Evolutionary conservation across 73 alveolate species (phyloP), one percentile per base, ranked within the genome.

Genomic region (Blepharisma japonicum): DNA sequence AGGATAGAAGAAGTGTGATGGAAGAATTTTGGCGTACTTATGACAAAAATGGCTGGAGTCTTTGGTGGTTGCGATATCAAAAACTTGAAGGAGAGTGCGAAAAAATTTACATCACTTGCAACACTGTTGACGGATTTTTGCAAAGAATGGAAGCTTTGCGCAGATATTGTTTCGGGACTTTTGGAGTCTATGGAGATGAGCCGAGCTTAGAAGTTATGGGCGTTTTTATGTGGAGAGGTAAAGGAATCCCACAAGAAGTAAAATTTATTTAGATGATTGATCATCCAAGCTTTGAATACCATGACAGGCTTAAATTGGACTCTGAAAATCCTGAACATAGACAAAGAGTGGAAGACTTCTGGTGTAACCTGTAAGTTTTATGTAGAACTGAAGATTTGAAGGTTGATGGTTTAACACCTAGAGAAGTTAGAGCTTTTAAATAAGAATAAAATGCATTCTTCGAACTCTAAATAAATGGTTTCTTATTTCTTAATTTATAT

Each of bases 191-290:
- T 80, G 98, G 99, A 50, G 97, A 86, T 42, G 98, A 91, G 68
- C 98, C 97, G 18, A 82, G 82, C 72, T 94, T 91, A 46, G 96
- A 95, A 53, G 86, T 94, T 53, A 87, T 83, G 79, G 99, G 98
- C 56, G 95, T 91, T 56, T 94, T 95, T 92, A 67, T 95, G 90
- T 87, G 94, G 97, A 91, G 96, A 92, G 99, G 99, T 38, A 68
- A 79, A 11, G 96, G 78, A 9, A 86, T 92, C 68, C 97, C 93
- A 48, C 56, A 81, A 39, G 90, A 80, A 54, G 77, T 92, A 86
- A 32, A 32, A 32, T 1, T 32, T 32, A 32, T 32, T 32, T 32
- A 32, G 42, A 32, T 32, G 42, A 82, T 83, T 71, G 96, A 92
- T 68, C 94, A 92, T 77, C 96, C 95, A 38, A 81, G 85, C 70